These are phyloP conservation scores for Umbelopsis sp. DNA, from an alignment of 371 early-diverging fungal species.

Conservation along the genomic window DNA sequence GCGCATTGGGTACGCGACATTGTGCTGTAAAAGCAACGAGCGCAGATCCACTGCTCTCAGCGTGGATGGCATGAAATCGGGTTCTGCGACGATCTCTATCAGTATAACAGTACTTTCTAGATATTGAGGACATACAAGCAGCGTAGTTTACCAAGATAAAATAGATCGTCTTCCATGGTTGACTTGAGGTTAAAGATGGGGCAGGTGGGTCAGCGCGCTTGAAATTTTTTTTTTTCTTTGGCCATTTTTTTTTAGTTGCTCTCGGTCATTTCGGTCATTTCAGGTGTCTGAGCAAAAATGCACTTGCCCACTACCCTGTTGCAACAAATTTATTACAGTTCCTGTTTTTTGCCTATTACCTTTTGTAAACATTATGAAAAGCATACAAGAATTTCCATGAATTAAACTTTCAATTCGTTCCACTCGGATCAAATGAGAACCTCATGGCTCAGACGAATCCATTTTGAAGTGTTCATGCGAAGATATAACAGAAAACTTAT, in stretches of 20 bases:
- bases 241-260: not conserved
- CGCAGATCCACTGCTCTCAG: conserved; percentile 6
- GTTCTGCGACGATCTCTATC: not conserved
- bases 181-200: not conserved
- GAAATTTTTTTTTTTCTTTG: not conserved
- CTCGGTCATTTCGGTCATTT: not conserved
- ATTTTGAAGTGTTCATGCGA: too few species aligned
- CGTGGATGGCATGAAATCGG: conserved; percentile 12
- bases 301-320: too few species aligned
- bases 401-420: too few species aligned
- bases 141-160: not conserved
- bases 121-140: not conserved
- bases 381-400: too few species aligned
- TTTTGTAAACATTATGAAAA: too few species aligned
- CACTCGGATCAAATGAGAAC: too few species aligned
- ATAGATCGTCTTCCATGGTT: conserved; percentile 14
- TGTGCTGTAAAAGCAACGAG: conserved; percentile 15
- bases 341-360: too few species aligned
- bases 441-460: too few species aligned
- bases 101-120: not conserved
- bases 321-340: too few species aligned
- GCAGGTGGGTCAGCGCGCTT: not conserved
- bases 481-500: too few species aligned
- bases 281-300: too few species aligned
- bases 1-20: conserved; percentile 16